Percentiles rank a stretch among this genome's conserved stretches.
Evolutionary conservation across 2,329 filamentous ascomycete genomes (phyloP).

Genomic region (Colletotrichum tropicale): DNA sequence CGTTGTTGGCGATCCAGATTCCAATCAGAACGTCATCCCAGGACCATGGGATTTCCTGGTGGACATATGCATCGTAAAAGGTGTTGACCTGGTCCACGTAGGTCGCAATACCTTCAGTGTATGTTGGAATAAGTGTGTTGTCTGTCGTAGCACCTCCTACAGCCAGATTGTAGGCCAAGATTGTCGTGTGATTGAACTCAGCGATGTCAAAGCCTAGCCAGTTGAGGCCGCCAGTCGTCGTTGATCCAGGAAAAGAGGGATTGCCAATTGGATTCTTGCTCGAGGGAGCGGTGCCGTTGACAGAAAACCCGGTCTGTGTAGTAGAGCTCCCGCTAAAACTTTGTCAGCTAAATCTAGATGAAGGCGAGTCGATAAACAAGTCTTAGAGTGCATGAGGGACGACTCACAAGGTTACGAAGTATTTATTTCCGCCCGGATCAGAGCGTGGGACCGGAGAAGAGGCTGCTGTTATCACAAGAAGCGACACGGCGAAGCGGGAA

Average conservation of each 20-base stretch:
- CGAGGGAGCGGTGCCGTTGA: not conserved
- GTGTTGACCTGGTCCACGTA: slow-evolving; percentile 52
- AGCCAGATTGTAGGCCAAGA: slow-evolving; percentile 58
- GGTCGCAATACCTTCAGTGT: slow-evolving; percentile 47
- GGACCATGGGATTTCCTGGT: not conserved
- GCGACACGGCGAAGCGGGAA: not conserved
- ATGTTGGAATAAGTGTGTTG: slow-evolving; percentile 54
- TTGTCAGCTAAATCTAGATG: not conserved
- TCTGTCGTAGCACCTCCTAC: slow-evolving; percentile 60
- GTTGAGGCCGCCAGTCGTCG: slow-evolving; percentile 54
- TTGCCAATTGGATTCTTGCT: slow-evolving; percentile 64
- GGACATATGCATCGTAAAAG: not conserved
- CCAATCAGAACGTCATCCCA: slow-evolving; percentile 39
- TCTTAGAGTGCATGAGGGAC: not conserved
- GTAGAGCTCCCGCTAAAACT: not conserved
- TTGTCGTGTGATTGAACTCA: slow-evolving; percentile 46
- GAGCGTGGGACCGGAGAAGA: not conserved
- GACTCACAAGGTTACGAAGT: not conserved
- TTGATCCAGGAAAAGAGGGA: slow-evolving; percentile 56
- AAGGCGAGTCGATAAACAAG: not conserved
- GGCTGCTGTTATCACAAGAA: not conserved
- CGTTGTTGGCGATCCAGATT: slow-evolving; percentile 61
- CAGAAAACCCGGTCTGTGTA: not conserved
- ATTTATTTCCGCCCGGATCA: not conserved
- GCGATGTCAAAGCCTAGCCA: slow-evolving; percentile 55